phyloP scores from a whole-genome alignment of 345 rosid species.

The Moricandia moricandioides region DNA sequence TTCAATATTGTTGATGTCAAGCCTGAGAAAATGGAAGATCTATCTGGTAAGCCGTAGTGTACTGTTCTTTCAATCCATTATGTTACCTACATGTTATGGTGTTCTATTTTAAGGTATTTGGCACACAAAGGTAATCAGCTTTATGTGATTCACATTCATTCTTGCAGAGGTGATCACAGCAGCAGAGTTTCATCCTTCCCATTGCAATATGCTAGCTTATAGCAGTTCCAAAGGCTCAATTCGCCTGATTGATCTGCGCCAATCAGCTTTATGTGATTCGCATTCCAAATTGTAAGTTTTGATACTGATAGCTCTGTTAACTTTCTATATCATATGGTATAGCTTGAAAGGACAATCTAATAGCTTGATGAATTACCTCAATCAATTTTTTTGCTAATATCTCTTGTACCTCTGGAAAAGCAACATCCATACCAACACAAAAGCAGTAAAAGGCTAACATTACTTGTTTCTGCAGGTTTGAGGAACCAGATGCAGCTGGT shows the following conservation, averaged over 20 bases:
- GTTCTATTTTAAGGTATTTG: background rate
- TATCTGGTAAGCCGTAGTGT: conserved; percentile 63
- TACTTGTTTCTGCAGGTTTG: conserved; percentile 55
- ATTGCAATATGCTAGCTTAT: conserved; percentile 56
- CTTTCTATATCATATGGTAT: background rate
- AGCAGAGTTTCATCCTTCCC: conserved; percentile 93
- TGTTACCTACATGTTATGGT: conserved; percentile 12
- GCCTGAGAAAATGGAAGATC: conserved; percentile 98
- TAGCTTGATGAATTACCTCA: too few relatives aligned
- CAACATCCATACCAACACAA: background rate
- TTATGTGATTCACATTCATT: background rate
- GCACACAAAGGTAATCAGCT: too few relatives aligned
- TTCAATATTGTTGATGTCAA: conserved; percentile 96
- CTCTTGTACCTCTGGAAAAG: too few relatives aligned
- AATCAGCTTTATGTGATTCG: conserved; percentile 93
- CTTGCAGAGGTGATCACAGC: conserved; percentile 97
- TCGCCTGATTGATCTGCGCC: conserved; percentile 95
- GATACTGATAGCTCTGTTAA: background rate
- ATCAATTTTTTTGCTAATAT: too few relatives aligned
- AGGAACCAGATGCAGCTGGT: conserved; percentile 74
- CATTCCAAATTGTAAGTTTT: conserved; percentile 86
- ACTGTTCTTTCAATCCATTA: conserved; percentile 6
- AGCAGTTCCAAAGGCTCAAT: conserved; percentile 99
- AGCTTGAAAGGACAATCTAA: too few relatives aligned
- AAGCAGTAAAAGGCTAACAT: conserved; percentile 14